Conservation (phyloP, 495 filamentous ascomycete species). For the Hyaloscypha bicolor region DNA sequence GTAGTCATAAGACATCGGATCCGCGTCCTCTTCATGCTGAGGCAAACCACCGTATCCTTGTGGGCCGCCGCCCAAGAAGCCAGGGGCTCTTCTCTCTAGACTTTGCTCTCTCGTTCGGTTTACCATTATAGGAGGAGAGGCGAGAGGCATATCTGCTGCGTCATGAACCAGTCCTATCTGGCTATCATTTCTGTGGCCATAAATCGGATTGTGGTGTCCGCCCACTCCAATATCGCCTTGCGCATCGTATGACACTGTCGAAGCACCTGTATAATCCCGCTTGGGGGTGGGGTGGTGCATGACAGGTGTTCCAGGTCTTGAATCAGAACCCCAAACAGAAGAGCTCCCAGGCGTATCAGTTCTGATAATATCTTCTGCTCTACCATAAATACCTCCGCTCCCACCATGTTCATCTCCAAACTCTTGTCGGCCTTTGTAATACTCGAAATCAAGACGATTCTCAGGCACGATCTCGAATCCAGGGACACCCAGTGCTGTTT, state of each 20-base stretch:
- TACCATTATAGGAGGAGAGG: conserved; percentile 16
- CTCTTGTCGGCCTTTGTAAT: conserved; percentile 85
- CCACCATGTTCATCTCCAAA: conserved; percentile 88
- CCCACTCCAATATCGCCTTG: conserved; percentile 14
- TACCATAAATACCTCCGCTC: conserved; percentile 71
- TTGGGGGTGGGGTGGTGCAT: conserved; percentile 10
- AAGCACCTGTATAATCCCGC: conserved; percentile 12
- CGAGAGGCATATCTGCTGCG: conserved; percentile 33
- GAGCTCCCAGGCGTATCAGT: conserved; percentile 66
- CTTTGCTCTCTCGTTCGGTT: conserved; percentile 19
- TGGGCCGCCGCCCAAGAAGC: conserved; percentile 51
- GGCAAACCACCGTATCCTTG: conserved; percentile 54
- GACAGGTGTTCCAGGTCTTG: conserved; percentile 28
- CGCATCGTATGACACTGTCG: conserved; percentile 24
- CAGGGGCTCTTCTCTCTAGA: conserved; percentile 35
- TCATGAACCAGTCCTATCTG: conserved; percentile 42
- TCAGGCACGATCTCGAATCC: conserved; percentile 91
- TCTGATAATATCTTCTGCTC: conserved; percentile 63
- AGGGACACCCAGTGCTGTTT: conserved; percentile 44
- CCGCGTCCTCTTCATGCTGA: conserved; percentile 37
- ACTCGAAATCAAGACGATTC: conserved; percentile 86
- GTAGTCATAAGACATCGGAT: conserved; percentile 34
- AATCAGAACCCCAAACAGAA: conserved; percentile 34
- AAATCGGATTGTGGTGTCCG: conserved; percentile 10
- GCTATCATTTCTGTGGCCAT: conserved; percentile 30